Evolutionary conservation across 192 early-diverging fungal genomes (phyloP), one percentile per base, ranked within the genome.

Genomic region (Radiomyces spectabilis): DNA sequence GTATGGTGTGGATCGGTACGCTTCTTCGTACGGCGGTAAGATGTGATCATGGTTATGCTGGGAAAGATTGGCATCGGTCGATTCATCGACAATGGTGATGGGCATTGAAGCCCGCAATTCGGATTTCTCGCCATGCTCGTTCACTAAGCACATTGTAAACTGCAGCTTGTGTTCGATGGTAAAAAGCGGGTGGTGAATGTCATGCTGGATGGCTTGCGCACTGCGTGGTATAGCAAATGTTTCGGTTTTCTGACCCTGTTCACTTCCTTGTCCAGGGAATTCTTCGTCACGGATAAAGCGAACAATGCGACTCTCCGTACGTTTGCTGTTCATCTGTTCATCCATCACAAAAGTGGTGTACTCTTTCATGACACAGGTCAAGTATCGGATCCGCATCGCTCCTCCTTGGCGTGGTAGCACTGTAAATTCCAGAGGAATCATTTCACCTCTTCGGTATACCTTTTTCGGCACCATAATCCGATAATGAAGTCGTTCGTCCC

Each of bases 401-500:
- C n/a, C n/a, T n/a, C n/a, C n/a, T 45, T 71, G 57, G 45, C 47
- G 27, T 13, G 83, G 78, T 19, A 49, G 68, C 1, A 85, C 41
- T 24, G 61, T 57, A 12, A 82, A 69, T 3, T 58, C 35, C 2
- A 79, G 61, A 15, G 72, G 63, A 19, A 85, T 74, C 16, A 71
- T 43, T 22, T 82, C 76, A 24, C 69, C 77, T 39, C 77, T 65
- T 44, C 59, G 67, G 19, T 69, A 72, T 8, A 67, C 59, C 51
- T 68, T 53, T 2, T 74, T 66, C 13, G 77, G 78, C 15, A 76
- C 68, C 5, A 63, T 65, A 9, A 85, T 65, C 15, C 69, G 64
- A 49, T 82, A 82, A 15, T 74, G 65, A 40, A 82, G 57, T 57
- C 74, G 72, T 29, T 63, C 51, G 21, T 51, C 55, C 83, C 83